Evolutionary conservation across 1,284 basidiomycete species (phyloP), one percentile per base, ranked within the genome.

Genomic region (Cryptococcus sp.): DNA sequence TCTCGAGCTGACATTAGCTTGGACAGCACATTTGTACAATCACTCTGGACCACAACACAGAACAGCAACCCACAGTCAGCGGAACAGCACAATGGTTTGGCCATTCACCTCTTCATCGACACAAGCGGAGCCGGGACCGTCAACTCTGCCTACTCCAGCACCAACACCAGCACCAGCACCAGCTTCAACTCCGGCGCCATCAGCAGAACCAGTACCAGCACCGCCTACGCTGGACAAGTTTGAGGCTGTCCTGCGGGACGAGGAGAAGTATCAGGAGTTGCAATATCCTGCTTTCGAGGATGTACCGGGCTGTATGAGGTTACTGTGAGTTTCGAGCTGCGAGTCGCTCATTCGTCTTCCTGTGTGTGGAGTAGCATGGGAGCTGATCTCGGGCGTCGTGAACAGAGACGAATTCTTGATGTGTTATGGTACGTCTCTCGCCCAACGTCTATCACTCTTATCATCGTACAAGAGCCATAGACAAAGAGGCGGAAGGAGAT

Each of bases 271-370:
- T 61, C 78, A 79, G 62, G 75, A 65, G 3, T 53, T 61, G 25
- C 72, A 76, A 61, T 79, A 91, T 71, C 90, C 90, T 7, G 87
- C 85, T 0, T 74, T 84, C 13, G 87, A 87, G n/a, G 90, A 93
- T 57, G 84, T 91, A 23, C 91, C 91, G 19, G 82, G 84, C 62
- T 94, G 91, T 75, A 85, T 90, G 79, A 84, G 80, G 54, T 80
- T 90, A 16, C 86, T 93, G 78, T 80, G 62, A 66, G 78, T 72
- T 23, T 1, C 48, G 42, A 11, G 39, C 19, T 38, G 38, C 15
- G 25, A 25, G 31, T n/a, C 31, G 13, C 3, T 16, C 16, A 13
- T 31, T 35, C 45, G 31, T n/a, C 19, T 40, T 38, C n/a, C 23
- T 40, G 22, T 13, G 42, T 25, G 23, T 39, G 48, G 38, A 15